Evolutionary conservation across 1,139 yeast species (phyloP).

Genomic region (Pichia sp.): DNA sequence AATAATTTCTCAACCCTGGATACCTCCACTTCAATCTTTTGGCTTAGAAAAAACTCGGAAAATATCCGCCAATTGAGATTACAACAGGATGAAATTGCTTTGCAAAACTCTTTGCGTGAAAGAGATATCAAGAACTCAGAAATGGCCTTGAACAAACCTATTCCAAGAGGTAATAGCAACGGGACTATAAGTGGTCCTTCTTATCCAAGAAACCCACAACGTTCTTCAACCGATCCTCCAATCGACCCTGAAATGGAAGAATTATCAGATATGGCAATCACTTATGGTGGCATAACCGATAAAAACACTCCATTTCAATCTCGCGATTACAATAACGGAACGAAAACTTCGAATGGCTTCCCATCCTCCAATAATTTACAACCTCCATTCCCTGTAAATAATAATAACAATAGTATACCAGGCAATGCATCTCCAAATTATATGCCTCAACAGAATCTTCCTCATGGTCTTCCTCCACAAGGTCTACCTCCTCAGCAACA

Average conservation of each 20-base stretch:
- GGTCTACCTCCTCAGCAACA: constrained; percentile 30
- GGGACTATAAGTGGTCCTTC: constrained; percentile 11
- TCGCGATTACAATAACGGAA: constrained; percentile 3
- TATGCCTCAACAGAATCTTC: constrained; percentile 28
- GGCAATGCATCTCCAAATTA: constrained; percentile 29
- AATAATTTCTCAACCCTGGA: constrained; percentile 35
- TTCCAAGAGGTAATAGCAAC: constrained; percentile 11
- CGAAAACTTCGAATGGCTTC: constrained; percentile 5
- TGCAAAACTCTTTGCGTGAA: constrained; percentile 24
- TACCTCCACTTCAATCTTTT: constrained; percentile 27
- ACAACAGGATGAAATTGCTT: constrained; percentile 27
- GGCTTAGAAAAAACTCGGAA: constrained; percentile 39
- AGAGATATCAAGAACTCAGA: constrained; percentile 19
- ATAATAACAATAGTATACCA: constrained; percentile 12
- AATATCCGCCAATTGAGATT: constrained; percentile 34
- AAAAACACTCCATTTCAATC: constrained; percentile 14
- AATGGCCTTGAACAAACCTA: constrained; percentile 11
- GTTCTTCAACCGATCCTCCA: constrained; percentile 20
- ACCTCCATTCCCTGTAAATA: constrained; percentile 14
- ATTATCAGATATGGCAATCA: constrained; percentile 17
- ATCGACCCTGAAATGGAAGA: constrained; percentile 22
- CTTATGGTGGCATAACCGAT: constrained; percentile 14
- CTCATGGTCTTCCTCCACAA: constrained; percentile 32
- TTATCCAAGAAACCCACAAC: constrained; percentile 5
- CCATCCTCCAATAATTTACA: constrained; percentile 1